phyloP scores from a whole-genome alignment of 2,329 filamentous ascomycete species.

The Rasamsonia emersonii region DNA sequence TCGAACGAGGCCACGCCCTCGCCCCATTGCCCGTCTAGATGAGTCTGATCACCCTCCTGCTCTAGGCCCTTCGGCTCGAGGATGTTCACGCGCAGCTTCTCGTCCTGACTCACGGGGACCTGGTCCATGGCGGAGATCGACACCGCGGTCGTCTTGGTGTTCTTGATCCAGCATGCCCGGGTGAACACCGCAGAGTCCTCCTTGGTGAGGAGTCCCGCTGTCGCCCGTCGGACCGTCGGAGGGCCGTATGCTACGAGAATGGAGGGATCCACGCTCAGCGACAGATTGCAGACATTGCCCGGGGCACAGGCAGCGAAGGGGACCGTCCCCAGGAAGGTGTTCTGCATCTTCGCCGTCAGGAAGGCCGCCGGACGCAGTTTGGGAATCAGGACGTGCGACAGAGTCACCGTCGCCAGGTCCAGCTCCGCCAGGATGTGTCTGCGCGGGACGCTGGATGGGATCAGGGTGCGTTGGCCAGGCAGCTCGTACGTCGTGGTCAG shows the following conservation, averaged over 20 bases:
- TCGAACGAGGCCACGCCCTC: slow-evolving; percentile 45
- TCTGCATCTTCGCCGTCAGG: slow-evolving; percentile 31
- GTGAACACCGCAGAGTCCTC: slow-evolving; percentile 23
- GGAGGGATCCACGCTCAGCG: slow-evolving; percentile 24
- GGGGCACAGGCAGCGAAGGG: slow-evolving; percentile 18
- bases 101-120: slow-evolving; percentile 24
- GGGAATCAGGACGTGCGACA: slow-evolving; percentile 31
- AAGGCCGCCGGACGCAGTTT: slow-evolving; percentile 33
- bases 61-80: slow-evolving; percentile 20
- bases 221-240: slow-evolving; percentile 18
- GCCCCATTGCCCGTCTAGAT: slow-evolving; percentile 40
- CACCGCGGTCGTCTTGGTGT: slow-evolving; percentile 20
- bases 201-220: slow-evolving; percentile 22
- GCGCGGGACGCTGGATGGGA: slow-evolving; percentile 24
- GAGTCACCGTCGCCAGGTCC: slow-evolving; percentile 23
- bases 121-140: slow-evolving; percentile 23
- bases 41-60: slow-evolving; percentile 15
- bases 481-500: slow-evolving; percentile 34
- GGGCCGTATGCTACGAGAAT: slow-evolving; percentile 23
- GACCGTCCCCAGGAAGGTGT: slow-evolving; percentile 26
- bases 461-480: slow-evolving; percentile 28
- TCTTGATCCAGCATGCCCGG: slow-evolving; percentile 22
- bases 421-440: slow-evolving; percentile 33
- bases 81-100: slow-evolving; percentile 20
- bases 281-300: slow-evolving; percentile 20